A percentile compares a stretch with the other conserved stretches of the same genome.
These are phyloP conservation scores for Aspergillus fumigatiaffinis DNA, from an alignment of 2,329 filamentous ascomycete genomes.

Conservation along the genomic window DNA sequence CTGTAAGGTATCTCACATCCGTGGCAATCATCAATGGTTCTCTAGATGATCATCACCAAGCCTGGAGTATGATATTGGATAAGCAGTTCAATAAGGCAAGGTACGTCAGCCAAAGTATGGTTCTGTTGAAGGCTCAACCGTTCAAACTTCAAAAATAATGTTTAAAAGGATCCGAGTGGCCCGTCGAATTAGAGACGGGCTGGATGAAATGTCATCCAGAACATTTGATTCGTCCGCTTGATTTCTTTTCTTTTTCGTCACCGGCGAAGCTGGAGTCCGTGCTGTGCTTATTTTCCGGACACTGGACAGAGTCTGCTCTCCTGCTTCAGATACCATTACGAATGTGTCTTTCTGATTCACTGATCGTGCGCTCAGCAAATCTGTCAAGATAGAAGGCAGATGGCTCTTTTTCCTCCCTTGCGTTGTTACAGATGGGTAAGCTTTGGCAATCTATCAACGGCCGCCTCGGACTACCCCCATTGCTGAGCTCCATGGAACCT, in stretches of 20 bases:
- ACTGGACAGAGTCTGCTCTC: not conserved
- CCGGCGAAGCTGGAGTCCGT: constrained; percentile 2
- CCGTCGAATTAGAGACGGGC: not conserved
- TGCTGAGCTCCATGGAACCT: constrained; percentile 9
- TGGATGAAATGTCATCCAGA: not conserved
- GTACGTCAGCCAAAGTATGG: not conserved
- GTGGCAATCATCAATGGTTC: not conserved
- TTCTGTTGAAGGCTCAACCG: not conserved
- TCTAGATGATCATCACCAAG: constrained; percentile 3
- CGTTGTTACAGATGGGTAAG: not conserved
- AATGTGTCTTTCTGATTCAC: not conserved
- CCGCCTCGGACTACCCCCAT: constrained; percentile 1
- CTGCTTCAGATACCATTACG: not conserved
- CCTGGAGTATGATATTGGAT: not conserved
- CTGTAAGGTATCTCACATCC: not conserved
- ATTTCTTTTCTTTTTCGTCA: constrained; percentile 5
- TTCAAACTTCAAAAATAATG: not conserved
- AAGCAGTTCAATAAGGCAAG: not conserved
- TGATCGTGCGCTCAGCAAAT: not conserved
- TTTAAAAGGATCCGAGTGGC: not conserved
- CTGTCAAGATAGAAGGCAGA: not conserved
- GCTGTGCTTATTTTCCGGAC: constrained; percentile 1
- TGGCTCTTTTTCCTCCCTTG: not conserved
- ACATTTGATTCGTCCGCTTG: not conserved
- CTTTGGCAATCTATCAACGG: constrained; percentile 12